A percentile compares a stretch with the other conserved stretches of the same genome.
phyloP scores from a whole-genome alignment of 352 stramenopile genomes.

The Phytopythium chamaehyphon region DNA sequence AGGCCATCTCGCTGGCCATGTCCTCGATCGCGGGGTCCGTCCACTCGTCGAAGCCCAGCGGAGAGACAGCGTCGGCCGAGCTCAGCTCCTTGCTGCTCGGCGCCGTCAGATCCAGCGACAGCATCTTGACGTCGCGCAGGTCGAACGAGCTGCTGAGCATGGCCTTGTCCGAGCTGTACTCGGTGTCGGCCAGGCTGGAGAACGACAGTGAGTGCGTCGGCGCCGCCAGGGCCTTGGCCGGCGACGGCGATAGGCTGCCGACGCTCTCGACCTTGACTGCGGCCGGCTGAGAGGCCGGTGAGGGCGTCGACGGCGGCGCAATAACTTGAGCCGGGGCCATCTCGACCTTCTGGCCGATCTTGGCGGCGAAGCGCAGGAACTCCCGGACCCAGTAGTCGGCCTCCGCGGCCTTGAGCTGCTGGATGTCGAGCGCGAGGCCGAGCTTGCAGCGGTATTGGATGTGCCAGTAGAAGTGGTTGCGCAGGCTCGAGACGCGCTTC shows the following conservation, averaged over 20 bases:
- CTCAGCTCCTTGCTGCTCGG: conserved; percentile 25
- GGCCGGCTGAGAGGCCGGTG: not conserved
- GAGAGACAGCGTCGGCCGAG: conserved; percentile 30
- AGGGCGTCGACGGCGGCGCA: not conserved
- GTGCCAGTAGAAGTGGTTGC: conserved; percentile 84
- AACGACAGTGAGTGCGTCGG: not conserved
- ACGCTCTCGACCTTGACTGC: not conserved
- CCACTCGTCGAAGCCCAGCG: conserved; percentile 64
- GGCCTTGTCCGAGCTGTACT: not conserved
- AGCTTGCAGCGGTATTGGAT: conserved; percentile 73
- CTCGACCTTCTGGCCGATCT: conserved; percentile 56
- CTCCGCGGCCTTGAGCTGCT: conserved; percentile 60
- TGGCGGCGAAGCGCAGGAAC: conserved; percentile 60
- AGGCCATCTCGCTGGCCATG: conserved; percentile 33
- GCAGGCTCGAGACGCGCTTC: conserved; percentile 71
- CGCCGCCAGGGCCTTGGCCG: not conserved
- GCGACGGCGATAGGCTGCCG: not conserved
- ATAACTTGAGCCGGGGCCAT: too few species aligned
- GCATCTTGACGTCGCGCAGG: conserved; percentile 6
- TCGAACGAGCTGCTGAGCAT: not conserved
- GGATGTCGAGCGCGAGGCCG: conserved; percentile 51
- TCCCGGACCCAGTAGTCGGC: conserved; percentile 68
- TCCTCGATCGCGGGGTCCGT: conserved; percentile 46
- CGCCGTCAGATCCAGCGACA: conserved; percentile 8
- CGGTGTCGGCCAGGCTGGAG: conserved; percentile 1